A percentile compares a stretch with the other conserved stretches of the same genome.
phyloP scores from a whole-genome alignment of 352 stramenopile species.

The Pythium apleroticum region DNA sequence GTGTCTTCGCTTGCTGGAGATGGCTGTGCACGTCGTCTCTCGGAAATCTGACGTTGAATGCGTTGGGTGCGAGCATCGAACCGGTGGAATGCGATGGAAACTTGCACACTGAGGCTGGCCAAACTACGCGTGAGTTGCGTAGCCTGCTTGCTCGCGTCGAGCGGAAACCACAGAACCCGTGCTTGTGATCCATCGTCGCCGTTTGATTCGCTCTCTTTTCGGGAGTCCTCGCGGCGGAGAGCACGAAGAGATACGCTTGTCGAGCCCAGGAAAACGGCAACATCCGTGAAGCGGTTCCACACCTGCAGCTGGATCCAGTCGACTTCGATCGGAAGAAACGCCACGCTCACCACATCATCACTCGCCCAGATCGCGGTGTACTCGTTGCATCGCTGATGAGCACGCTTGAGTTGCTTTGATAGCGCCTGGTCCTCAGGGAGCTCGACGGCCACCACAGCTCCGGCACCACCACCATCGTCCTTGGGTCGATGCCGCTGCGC shows the following conservation, averaged over 20 bases:
- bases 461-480: not conserved
- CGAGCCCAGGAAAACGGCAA: conserved; percentile 54
- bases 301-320: conserved; percentile 57
- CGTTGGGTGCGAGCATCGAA: conserved; percentile 4
- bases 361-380: conserved; percentile 44
- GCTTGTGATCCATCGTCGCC: conserved; percentile 4
- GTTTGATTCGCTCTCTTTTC: conserved; percentile 25
- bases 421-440: conserved; percentile 16
- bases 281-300: conserved; percentile 61
- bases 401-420: conserved; percentile 21
- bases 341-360: not conserved
- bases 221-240: conserved; percentile 27
- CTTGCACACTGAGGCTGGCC: conserved; percentile 16
- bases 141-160: conserved; percentile 11
- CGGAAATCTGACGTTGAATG: conserved; percentile 16
- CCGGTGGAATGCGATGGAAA: conserved; percentile 13
- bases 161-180: conserved; percentile 19
- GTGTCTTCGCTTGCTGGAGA: not conserved
- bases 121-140: not conserved
- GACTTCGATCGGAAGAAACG: conserved; percentile 31
- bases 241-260: conserved; percentile 29
- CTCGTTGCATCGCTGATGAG: conserved; percentile 23
- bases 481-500: conserved; percentile 12
- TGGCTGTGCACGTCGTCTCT: not conserved
- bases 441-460: conserved; percentile 13